Conservation (phyloP, 495 filamentous ascomycete genomes). For the Talaromyces adpressus region DNA sequence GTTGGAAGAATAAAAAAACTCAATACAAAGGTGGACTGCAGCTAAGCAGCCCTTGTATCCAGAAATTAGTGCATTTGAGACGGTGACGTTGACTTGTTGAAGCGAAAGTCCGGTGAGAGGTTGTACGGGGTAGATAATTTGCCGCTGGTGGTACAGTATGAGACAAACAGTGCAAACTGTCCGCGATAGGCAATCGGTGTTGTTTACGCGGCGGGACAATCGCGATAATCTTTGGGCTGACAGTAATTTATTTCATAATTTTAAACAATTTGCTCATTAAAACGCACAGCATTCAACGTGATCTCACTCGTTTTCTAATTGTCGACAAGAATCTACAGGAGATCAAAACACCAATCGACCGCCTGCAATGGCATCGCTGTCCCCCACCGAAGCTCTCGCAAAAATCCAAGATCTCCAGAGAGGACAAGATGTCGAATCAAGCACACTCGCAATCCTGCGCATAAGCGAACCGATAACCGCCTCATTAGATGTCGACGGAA, state of each 20-base stretch:
- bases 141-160: neutral
- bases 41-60: neutral
- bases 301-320: too few relatives aligned
- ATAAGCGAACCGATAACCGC: constrained; percentile 67
- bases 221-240: neutral
- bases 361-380: constrained; percentile 15
- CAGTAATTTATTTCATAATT: too few relatives aligned
- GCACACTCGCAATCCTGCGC: constrained; percentile 59
- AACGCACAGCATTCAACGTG: too few relatives aligned
- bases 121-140: neutral
- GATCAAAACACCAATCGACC: neutral
- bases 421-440: constrained; percentile 43
- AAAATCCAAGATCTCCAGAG: constrained; percentile 24
- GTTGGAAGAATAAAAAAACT: neutral
- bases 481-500: constrained; percentile 27
- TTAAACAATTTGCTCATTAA: too few relatives aligned
- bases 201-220: constrained; percentile 2
- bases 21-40: neutral
- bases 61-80: neutral
- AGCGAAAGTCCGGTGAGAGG: too few relatives aligned
- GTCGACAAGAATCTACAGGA: too few relatives aligned
- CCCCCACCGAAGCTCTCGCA: constrained; percentile 23
- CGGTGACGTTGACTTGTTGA: neutral
- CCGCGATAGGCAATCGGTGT: neutral
- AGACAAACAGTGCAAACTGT: constrained; percentile 7